Evolutionary conservation across 2,329 filamentous ascomycete genomes (phyloP), one percentile per base, ranked within the genome.

Genomic region (Cordyceps javanica): DNA sequence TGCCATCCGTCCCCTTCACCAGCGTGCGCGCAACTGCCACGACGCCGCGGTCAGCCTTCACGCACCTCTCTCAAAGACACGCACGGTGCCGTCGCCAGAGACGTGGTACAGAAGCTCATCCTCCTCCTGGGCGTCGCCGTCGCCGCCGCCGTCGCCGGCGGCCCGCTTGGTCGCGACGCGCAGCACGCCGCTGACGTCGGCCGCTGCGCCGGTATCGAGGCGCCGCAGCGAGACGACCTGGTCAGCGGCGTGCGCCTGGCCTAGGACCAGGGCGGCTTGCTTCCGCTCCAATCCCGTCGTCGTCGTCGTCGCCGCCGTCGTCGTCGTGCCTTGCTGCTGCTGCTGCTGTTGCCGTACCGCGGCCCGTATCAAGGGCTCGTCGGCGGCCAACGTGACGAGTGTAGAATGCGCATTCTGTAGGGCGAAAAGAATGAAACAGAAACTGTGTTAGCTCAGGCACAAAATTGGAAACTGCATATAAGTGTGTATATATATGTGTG

Each of bases 111-210:
- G 67, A 67, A 89, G 81, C 73, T 97, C 93, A 61, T 78, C 84
- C 64, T 89, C 80, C 62, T 80, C 79, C 2, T 75, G 65, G 23
- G 86, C 86, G 45, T 79, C 77, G 19, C 88, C 92, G 51, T 93
- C 78, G 28, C 97, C 90, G 72, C 97, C 93, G 68, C 82, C 61
- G 92, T 91, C 19, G 86, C 14, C 95, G 30, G 97, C 90, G 72
- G 97, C 93, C 68, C 82, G 87, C 61, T 6, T 9, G 16, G 93
- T 92, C 19, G 86, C 19, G 51, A 94, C 78, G 63, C 91, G 82
- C 61, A 97, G 67, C 44, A 96, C 91, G 3, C 93, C 93, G 72
- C 90, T 96, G 32, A 97, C 90, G 72, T 97, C 93, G 68, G 82
- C 87, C 61, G 93, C 92, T n/a, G 86, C 86, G 0, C 93, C 93